Conservation (phyloP, 1,284 basidiomycete genomes). For the Trichosporon sp. region DNA sequence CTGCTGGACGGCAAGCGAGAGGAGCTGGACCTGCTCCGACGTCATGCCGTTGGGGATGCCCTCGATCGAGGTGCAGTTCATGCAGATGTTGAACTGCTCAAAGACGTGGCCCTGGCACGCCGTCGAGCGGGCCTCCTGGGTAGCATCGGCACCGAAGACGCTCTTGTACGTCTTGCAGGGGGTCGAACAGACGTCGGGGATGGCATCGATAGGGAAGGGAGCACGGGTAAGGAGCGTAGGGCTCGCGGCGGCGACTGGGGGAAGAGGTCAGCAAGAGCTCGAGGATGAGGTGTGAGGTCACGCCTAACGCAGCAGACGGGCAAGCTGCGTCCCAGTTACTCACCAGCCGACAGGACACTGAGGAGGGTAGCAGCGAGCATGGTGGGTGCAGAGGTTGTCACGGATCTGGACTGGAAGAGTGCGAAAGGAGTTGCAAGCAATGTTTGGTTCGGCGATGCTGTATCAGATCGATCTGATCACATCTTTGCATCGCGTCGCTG, state of each 20-base stretch:
- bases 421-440: background rate
- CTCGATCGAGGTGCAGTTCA: slow-evolving; percentile 1
- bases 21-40: slow-evolving; percentile 1
- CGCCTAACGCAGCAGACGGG: background rate
- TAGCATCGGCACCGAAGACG: background rate
- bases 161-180: slow-evolving; percentile 1
- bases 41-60: background rate
- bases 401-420: background rate
- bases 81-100: slow-evolving; percentile 3
- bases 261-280: background rate
- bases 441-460: background rate
- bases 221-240: background rate
- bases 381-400: too few relatives aligned
- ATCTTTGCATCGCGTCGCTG: too few relatives aligned
- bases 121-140: background rate
- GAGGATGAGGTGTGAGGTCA: background rate
- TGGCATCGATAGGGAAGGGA: background rate
- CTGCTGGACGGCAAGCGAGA: background rate
- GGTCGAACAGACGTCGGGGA: background rate
- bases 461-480: too few relatives aligned
- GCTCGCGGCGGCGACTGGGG: background rate
- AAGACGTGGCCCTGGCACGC: background rate
- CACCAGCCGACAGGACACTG: slow-evolving; percentile 1
- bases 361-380: slow-evolving; percentile 1
- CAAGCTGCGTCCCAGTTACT: too few relatives aligned